Evolutionary conservation across 495 filamentous ascomycete species (phyloP), one percentile per base, ranked within the genome.

Genomic region (Penicillium egyptiacum): DNA sequence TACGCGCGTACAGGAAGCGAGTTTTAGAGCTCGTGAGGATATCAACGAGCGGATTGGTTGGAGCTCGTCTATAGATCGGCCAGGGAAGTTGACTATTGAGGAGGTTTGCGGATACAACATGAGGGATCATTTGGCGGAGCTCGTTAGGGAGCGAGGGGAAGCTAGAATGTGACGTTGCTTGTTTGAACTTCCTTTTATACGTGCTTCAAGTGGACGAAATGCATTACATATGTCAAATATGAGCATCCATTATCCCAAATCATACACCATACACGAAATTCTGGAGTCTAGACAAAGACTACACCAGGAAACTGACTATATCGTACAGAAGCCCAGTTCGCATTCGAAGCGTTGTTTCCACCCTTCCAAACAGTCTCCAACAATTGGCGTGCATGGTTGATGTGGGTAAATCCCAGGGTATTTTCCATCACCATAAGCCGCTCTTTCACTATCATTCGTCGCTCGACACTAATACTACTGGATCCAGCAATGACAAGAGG

Each of bases 1-100:
- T 1, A 75, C 72, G 0, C 59, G 64, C 1, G 68, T 79, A 1
- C 76, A 80, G 42, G 71, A 56, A 17, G 76, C 77, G 6, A 70
- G 67, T 44, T 65, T 62, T 35, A 44, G 58, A 28, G 70, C 70
- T 1, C 55, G 67, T 0, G 63, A 70, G 53, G 58, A 72, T 23
- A 54, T 72, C 8, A 64, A 31, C 10, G 70, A 72, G 56, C 59
- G 70, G 0, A 72, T 72, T 50, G 67, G 67, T 0, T 70, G 61
- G 63, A 60, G 60, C 8, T 60, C 57, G 1, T 51, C 54, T n/a
- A 43, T 55, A 10, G 63, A 68, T 49, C 48, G 54, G 12, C 56
- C 60, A 4, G 64, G 53, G 6, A 71, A 71, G 31, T 47, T 71
- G 60, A 71, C 69, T 1, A 71, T 71, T 23, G 69, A 70, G 50